Evolutionary conservation across 2,329 filamentous ascomycete genomes (phyloP), one percentile per base, ranked within the genome.

Genomic region (Colletotrichum paranaense): DNA sequence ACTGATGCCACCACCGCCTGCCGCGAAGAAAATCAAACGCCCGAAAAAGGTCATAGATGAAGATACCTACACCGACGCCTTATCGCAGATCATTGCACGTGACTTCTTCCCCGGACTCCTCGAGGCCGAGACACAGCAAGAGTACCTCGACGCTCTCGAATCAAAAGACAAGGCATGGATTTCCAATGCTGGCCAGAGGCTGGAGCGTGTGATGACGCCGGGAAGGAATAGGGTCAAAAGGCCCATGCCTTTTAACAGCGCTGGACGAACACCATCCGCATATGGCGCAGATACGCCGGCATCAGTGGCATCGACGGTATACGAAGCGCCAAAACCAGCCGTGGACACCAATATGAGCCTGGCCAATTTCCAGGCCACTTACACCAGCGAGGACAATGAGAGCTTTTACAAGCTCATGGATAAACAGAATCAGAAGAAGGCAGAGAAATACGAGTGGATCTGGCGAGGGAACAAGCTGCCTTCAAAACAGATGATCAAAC

Each of bases 381-480:
- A 98, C 84, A 99, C 96, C 1, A 98, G 95, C 79, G 97, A 99
- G 82, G 97, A 99, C 81, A 98, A 98, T 80, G 97, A 98, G 80
- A 97, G 94, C 77, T 98, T 99, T 85, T 97, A 98, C 82, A 93
- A 92, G 77, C 87, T 99, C 1, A 86, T 98, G 32, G 97, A 99
- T 84, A 94, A 92, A 78, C 95, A 98, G 79, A 99, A 98, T 79
- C 88, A 92, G 74, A 96, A 95, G 81, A 90, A 89, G 63, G 92
- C 93, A 0, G 92, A 95, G 78, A 97, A 96, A 78, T 94, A 98
- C 79, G 91, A 92, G 1, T 98, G 96, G 93, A 86, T 98, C 58
- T 97, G 95, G 91, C 89, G 91, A 11, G 94, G 92, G 32, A 98
- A 98, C 84, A 96, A 96, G 80, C 89, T 98, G 82, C 93, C 85